phyloP scores from a whole-genome alignment of 805 yeast genomes.

The Deakozyma indianensis region DNA sequence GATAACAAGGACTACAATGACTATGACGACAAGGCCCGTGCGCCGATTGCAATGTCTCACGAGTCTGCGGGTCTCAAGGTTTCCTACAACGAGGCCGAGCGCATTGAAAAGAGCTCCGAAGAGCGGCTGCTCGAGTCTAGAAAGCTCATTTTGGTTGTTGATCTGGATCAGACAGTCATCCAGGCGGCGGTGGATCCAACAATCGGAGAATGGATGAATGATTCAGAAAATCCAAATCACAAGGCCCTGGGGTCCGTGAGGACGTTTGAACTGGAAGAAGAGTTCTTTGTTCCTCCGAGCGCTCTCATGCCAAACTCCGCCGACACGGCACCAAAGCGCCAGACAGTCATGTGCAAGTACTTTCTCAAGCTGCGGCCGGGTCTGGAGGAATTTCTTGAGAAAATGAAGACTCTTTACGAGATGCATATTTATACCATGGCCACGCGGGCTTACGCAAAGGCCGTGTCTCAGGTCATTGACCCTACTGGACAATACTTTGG shows the following conservation, averaged over 20 bases:
- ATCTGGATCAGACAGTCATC: constrained; percentile 91
- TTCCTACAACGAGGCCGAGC: constrained; percentile 72
- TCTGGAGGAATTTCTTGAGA: constrained; percentile 52
- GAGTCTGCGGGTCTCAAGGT: constrained; percentile 75
- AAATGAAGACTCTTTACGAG: constrained; percentile 56
- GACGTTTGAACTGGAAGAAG: constrained; percentile 68
- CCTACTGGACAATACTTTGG: constrained; percentile 81
- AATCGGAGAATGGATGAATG: constrained; percentile 90
- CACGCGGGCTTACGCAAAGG: constrained; percentile 80
- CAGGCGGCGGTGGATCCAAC: constrained; percentile 98
- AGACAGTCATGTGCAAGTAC: constrained; percentile 52
- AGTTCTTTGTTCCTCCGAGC: constrained; percentile 14
- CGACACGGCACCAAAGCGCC: constrained; percentile 42
- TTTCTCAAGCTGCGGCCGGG: constrained; percentile 91
- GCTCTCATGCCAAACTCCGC: constrained; percentile 29
- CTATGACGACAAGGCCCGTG: constrained; percentile 51
- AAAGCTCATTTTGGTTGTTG: constrained; percentile 83
- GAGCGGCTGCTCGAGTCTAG: constrained; percentile 42
- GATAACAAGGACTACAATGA: constrained; percentile 66
- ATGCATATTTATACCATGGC: constrained; percentile 98
- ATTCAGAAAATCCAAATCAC: constrained; percentile 72
- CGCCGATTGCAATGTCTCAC: constrained; percentile 81
- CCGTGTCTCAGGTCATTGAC: constrained; percentile 81
- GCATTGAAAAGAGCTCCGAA: constrained; percentile 58
- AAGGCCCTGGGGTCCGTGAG: constrained; percentile 71